A percentile compares a stretch with the other conserved stretches of the same genome.
Conservation (phyloP, 2,329 filamentous ascomycete genomes). For the Sphaerulina vaccinii region DNA sequence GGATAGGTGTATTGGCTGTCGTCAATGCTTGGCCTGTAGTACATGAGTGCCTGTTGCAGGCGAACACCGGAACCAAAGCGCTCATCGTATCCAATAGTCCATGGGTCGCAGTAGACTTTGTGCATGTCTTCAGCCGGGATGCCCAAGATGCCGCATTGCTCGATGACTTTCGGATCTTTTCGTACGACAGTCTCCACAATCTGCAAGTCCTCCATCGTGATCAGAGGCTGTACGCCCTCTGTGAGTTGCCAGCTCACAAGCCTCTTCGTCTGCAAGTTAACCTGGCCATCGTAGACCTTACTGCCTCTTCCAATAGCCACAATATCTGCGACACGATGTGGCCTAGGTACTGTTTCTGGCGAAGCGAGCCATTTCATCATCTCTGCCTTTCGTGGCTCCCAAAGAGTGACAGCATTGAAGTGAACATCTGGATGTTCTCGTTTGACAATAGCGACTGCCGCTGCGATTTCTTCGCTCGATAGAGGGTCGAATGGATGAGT, state of each 20-base stretch:
- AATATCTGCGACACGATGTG: slow-evolving; percentile 73
- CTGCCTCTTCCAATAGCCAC: slow-evolving; percentile 77
- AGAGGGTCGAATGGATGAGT: slow-evolving; percentile 80
- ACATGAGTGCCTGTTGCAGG: slow-evolving; percentile 92
- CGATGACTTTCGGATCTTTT: slow-evolving; percentile 80
- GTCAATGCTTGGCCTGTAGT: slow-evolving; percentile 82
- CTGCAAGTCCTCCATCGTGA: slow-evolving; percentile 87
- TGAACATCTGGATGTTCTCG: slow-evolving; percentile 68
- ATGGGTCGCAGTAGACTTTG: slow-evolving; percentile 94
- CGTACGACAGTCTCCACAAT: slow-evolving; percentile 74
- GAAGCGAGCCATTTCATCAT: slow-evolving; percentile 77
- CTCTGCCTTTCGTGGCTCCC: slow-evolving; percentile 80
- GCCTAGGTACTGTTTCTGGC: slow-evolving; percentile 60
- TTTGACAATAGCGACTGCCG: slow-evolving; percentile 66
- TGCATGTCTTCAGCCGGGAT: slow-evolving; percentile 82
- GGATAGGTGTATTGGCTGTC: slow-evolving; percentile 90
- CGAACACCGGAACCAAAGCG: slow-evolving; percentile 76
- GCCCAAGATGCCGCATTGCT: slow-evolving; percentile 81
- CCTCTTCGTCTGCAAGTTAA: slow-evolving; percentile 66
- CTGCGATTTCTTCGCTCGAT: slow-evolving; percentile 68
- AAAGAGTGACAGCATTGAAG: slow-evolving; percentile 84
- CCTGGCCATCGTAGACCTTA: slow-evolving; percentile 77
- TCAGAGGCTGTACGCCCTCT: slow-evolving; percentile 78
- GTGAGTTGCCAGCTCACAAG: slow-evolving; percentile 73
- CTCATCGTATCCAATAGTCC: slow-evolving; percentile 94